Evolutionary conservation across 139 green algal species (phyloP).

Genomic region (Chlamydomonas applanata): DNA sequence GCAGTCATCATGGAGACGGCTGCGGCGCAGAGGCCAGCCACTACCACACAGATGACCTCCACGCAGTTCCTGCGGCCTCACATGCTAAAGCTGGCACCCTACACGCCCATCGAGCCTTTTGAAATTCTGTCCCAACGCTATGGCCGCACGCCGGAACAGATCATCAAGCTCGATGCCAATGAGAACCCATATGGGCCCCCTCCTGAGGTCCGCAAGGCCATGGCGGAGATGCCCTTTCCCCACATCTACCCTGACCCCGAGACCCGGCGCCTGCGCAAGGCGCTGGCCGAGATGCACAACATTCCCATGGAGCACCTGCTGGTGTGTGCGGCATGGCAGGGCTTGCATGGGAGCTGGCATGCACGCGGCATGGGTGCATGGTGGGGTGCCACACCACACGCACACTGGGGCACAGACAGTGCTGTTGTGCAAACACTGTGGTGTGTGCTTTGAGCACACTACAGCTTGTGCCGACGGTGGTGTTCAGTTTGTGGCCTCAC

Average conservation of each 20-base stretch:
- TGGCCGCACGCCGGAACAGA: slow-evolving; percentile 80
- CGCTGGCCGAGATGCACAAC: slow-evolving; percentile 67
- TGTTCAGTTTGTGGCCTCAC: no score
- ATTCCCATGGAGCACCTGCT: slow-evolving; percentile 89
- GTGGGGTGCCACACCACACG: background rate
- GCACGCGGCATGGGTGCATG: background rate
- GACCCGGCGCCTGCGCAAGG: slow-evolving; percentile 72
- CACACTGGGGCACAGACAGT: background rate
- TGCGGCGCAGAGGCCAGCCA: background rate
- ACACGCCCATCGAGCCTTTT: slow-evolving; percentile 98
- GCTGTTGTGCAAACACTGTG: background rate
- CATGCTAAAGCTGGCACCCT: slow-evolving; percentile 85
- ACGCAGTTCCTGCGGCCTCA: slow-evolving; percentile 84
- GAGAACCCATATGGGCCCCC: slow-evolving; percentile 99
- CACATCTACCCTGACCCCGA: slow-evolving; percentile 99
- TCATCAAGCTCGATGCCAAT: slow-evolving; percentile 99
- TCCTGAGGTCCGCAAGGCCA: slow-evolving; percentile 86
- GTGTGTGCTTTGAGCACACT: background rate
- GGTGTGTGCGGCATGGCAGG: slow-evolving; percentile 52
- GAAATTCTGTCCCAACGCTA: slow-evolving; percentile 84
- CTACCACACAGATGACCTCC: background rate
- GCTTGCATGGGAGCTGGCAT: background rate
- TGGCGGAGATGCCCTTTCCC: slow-evolving; percentile 87
- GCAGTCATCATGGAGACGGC: slow-evolving; percentile 20
- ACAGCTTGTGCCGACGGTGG: no score